Evolutionary conservation across 148 eudicot genomes (phyloP).

Genomic region (Arctostaphylos glauca): DNA sequence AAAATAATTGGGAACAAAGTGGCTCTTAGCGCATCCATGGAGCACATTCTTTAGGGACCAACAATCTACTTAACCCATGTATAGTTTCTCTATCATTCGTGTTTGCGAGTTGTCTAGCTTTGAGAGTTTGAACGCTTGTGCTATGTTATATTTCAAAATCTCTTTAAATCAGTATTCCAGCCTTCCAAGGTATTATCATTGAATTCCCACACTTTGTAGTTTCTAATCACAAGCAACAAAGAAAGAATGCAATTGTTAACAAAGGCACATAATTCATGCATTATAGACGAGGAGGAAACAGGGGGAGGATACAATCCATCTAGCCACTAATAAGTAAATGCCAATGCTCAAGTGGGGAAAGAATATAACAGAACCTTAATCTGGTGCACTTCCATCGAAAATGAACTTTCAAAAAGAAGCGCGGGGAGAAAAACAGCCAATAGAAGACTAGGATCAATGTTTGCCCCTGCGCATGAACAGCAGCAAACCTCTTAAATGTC

Average conservation of each 20-base stretch:
- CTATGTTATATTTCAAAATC: not conserved
- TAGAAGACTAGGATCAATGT: constrained; percentile 85
- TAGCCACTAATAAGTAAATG: not conserved
- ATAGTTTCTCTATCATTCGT: not conserved
- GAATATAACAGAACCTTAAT: constrained; percentile 61
- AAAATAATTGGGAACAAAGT: too few relatives aligned
- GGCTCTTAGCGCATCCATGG: too few relatives aligned
- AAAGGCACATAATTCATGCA: not conserved
- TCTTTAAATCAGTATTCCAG: not conserved
- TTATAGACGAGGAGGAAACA: not conserved
- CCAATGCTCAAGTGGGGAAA: constrained; percentile 11
- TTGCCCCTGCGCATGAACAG: constrained; percentile 62
- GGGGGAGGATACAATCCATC: constrained; percentile 1
- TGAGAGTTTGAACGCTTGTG: constrained; percentile 7
- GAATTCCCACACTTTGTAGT: not conserved
- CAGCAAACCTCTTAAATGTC: constrained; percentile 10
- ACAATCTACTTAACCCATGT: not conserved
- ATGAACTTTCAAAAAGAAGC: constrained; percentile 94
- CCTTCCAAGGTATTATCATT: too few relatives aligned
- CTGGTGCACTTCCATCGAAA: constrained; percentile 96
- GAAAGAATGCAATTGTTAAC: not conserved
- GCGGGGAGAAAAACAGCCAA: constrained; percentile 98
- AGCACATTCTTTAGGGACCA: not conserved
- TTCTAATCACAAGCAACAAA: not conserved
- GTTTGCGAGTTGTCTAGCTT: not conserved